These are phyloP conservation scores for Trichoderma lentiforme DNA, from an alignment of 2,329 filamentous ascomycete genomes.

Conservation along the genomic window DNA sequence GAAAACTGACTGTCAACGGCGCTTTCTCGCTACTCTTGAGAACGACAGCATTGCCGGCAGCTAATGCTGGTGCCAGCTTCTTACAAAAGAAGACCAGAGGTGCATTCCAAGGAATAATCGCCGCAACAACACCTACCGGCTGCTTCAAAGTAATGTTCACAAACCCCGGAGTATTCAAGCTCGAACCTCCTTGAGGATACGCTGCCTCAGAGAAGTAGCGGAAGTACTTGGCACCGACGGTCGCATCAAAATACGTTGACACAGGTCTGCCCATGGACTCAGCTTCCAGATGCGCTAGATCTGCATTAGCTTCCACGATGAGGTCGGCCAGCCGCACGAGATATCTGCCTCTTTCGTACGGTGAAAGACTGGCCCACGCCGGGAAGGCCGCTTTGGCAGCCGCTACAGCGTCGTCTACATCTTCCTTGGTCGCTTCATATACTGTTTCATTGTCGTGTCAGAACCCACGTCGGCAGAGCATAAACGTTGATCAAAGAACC, in stretches of 20 bases:
- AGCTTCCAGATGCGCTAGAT: not conserved
- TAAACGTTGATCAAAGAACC: not conserved
- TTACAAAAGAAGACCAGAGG: constrained; percentile 38
- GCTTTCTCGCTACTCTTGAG: constrained; percentile 60
- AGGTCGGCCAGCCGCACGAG: not conserved
- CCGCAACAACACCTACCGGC: constrained; percentile 64
- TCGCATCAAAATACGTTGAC: not conserved
- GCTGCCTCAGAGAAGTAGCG: not conserved
- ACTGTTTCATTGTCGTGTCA: not conserved
- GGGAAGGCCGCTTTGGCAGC: not conserved
- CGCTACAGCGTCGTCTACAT: not conserved
- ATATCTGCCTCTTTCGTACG: not conserved
- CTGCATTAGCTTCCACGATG: not conserved
- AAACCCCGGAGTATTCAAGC: not conserved
- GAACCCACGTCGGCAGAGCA: not conserved
- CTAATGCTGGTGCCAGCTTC: constrained; percentile 65
- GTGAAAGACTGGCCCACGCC: not conserved
- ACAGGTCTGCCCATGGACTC: not conserved
- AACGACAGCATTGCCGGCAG: constrained; percentile 57
- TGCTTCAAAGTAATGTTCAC: constrained; percentile 46
- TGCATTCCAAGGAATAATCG: constrained; percentile 69
- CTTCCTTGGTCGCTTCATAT: not conserved
- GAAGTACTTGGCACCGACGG: not conserved
- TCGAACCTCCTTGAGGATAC: not conserved
- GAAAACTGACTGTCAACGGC: constrained; percentile 46